phyloP scores from a whole-genome alignment of 2,329 filamentous ascomycete genomes.

The Phoma sp. region DNA sequence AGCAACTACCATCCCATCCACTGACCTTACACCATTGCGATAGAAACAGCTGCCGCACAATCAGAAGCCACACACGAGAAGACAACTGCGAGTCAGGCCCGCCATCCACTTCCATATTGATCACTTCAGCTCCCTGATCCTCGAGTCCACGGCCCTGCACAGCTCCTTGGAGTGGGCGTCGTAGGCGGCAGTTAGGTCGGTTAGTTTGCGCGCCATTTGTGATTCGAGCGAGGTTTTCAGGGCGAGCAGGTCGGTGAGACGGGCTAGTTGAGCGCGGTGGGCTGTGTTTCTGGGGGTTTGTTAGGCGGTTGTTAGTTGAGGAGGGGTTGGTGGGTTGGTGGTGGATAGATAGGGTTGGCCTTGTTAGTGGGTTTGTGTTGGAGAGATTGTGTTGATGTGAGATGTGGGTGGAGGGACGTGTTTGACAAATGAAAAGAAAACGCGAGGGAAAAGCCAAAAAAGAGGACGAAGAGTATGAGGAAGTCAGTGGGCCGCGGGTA shows the following conservation, averaged over 20 bases:
- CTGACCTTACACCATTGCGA: not conserved
- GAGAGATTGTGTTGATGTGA: not conserved
- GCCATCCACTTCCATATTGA: not conserved
- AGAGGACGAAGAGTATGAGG: not conserved
- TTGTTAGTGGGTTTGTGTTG: not conserved
- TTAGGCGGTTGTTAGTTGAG: not conserved
- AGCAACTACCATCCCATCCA: not conserved
- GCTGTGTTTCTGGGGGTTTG: conserved; percentile 23
- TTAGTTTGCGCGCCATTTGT: conserved; percentile 29
- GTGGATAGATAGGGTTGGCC: not conserved
- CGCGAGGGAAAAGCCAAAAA: too few relatives aligned
- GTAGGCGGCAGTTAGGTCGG: conserved; percentile 24
- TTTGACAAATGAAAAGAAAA: too few relatives aligned
- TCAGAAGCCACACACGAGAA: not conserved
- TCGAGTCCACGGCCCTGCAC: conserved; percentile 24
- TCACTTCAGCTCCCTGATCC: conserved; percentile 31
- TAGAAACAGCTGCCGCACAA: not conserved
- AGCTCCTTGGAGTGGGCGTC: conserved; percentile 32
- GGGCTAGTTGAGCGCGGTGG: conserved; percentile 32
- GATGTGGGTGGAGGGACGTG: not conserved
- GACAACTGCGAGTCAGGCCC: not conserved
- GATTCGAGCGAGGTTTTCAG: conserved; percentile 35
- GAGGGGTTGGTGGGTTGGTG: not conserved
- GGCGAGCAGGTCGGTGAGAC: conserved; percentile 30
- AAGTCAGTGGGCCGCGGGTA: not conserved